phyloP scores from a whole-genome alignment of 2,329 filamentous ascomycete species.

The Paecilomyces fulvus region DNA sequence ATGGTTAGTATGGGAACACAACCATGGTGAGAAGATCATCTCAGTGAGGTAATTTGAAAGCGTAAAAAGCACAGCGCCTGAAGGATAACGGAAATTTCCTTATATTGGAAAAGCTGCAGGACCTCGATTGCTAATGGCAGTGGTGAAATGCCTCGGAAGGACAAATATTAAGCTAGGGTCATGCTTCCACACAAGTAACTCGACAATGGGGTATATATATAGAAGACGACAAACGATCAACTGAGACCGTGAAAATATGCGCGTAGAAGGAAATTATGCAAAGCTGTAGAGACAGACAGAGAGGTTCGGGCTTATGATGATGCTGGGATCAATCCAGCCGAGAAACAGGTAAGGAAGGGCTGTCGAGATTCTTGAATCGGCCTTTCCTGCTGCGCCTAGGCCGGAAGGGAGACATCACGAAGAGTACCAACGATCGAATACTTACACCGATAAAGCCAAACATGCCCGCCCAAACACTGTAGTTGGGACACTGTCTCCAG shows the following conservation, averaged over 20 bases:
- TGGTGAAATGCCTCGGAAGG: neutral
- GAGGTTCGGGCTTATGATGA: neutral
- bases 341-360: conserved; percentile 20
- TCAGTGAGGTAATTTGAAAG: neutral
- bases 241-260: neutral
- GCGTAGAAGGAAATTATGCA: neutral
- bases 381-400: conserved; percentile 14
- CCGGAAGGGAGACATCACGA: conserved; percentile 18
- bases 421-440: conserved; percentile 32
- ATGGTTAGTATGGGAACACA: conserved; percentile 7
- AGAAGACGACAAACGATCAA: neutral
- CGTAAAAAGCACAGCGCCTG: neutral
- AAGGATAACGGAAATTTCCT: neutral
- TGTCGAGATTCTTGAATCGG: conserved; percentile 13
- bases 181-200: neutral
- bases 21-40: neutral
- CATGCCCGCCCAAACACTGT: conserved; percentile 82
- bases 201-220: neutral
- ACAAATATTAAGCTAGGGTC: neutral
- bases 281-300: neutral
- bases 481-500: conserved; percentile 93
- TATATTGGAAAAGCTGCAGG: neutral
- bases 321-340: conserved; percentile 24
- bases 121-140: neutral
- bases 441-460: conserved; percentile 74